Conservation (phyloP, 2,329 filamentous ascomycete genomes). For the Aspergillus vadensis region DNA sequence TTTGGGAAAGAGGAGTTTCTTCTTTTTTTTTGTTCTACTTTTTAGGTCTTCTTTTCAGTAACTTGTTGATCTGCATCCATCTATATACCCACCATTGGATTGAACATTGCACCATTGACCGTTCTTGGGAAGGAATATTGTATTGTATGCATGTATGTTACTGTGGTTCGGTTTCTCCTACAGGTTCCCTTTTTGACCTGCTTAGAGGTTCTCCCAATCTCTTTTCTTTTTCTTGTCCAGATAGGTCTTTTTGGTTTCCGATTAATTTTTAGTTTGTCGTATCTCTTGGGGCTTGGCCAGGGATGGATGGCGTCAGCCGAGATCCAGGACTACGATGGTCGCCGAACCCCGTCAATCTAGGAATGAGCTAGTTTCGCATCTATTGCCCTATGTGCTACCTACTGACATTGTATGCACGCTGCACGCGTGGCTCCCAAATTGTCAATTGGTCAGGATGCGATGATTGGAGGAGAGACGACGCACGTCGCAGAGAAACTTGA, state of each 20-base stretch:
- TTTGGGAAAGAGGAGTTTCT: not conserved
- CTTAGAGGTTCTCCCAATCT: not conserved
- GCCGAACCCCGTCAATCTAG: not conserved
- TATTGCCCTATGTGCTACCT: not conserved
- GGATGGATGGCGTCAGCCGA: not conserved
- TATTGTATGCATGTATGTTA: not conserved
- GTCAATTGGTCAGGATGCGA: slow-evolving; percentile 10
- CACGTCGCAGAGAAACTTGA: slow-evolving; percentile 8
- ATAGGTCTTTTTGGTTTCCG: not conserved
- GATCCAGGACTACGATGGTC: not conserved
- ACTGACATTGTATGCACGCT: not conserved
- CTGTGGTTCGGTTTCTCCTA: not conserved
- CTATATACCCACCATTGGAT: slow-evolving; percentile 6
- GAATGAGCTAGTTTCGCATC: not conserved
- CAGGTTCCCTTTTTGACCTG: not conserved
- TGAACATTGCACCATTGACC: not conserved
- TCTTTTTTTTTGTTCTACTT: not conserved
- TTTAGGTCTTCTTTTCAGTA: not conserved
- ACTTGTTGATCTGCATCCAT: not conserved
- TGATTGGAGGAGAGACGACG: slow-evolving; percentile 14
- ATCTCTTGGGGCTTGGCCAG: slow-evolving; percentile 7
- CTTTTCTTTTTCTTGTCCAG: not conserved
- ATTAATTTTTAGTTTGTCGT: not conserved
- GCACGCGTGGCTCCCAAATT: slow-evolving; percentile 8
- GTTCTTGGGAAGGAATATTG: not conserved